Conservation (phyloP, 768 basidiomycete genomes). For the Pleurotus platypus region DNA sequence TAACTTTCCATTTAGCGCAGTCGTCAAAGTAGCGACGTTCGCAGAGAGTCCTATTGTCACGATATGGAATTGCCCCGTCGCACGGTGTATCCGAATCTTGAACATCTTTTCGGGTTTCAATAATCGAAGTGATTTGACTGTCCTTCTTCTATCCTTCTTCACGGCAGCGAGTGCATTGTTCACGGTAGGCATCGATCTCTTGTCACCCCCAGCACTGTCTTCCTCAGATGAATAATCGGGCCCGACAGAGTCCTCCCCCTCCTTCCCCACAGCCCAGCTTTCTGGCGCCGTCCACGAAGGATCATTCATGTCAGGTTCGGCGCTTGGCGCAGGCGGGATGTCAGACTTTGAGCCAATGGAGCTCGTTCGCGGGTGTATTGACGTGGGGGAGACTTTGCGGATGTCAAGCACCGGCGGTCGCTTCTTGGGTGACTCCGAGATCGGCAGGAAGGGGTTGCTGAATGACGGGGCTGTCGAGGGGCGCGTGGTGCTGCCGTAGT, state of each 20-base stretch:
- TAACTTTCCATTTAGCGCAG: constrained; percentile 57
- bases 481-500: constrained; percentile 20
- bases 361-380: constrained; percentile 16
- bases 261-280: constrained; percentile 69
- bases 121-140: constrained; percentile 5
- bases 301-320: constrained; percentile 12
- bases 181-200: constrained; percentile 5
- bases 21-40: constrained; percentile 66
- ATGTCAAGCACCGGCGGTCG: constrained; percentile 15
- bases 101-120: constrained; percentile 24
- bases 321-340: constrained; percentile 1
- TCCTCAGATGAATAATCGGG: constrained; percentile 42
- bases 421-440: constrained; percentile 20
- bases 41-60: constrained; percentile 58
- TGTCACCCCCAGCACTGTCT: constrained; percentile 19
- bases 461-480: constrained; percentile 30
- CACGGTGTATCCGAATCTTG: constrained; percentile 74
- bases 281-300: constrained; percentile 67
- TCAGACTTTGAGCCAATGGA: constrained; percentile 9
- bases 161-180: neutral
- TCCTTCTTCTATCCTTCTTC: constrained; percentile 9
- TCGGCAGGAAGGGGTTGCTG: constrained; percentile 37
- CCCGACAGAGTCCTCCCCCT: constrained; percentile 33
- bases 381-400: constrained; percentile 54
- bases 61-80: constrained; percentile 69